Evolutionary conservation across 345 rosid genomes (phyloP), one percentile per base, ranked within the genome.

Genomic region (Streptanthus diversifolius): DNA sequence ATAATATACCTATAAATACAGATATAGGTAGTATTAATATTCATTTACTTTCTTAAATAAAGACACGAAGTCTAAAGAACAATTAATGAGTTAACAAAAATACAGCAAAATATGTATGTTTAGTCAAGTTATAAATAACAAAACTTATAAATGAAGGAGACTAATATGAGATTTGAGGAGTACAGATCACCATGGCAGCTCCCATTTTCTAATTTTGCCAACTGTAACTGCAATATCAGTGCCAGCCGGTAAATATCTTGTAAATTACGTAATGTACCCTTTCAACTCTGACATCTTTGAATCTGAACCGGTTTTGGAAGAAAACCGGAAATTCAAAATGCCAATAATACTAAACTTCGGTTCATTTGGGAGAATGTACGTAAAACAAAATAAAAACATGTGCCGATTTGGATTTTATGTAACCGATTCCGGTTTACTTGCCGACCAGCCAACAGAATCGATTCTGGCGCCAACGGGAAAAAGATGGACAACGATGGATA

Each of bases 401-500:
- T 33, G 4, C 24, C 9, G 9, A 7, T 36, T 44, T 35, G 41
- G 13, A 54, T 64, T 35, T 44, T 1, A 17, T 14, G 12, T 13
- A 36, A 47, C 30, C 14, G 14, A 36, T 36, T 7, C 35, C 56
- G 59, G 66, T 60, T 59, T 41, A 22, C 4, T 68, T 61, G 15
- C 14, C 18, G 24, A 49, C 21, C 45, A 68, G 33, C 22, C 5
- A 75, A 61, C 74, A 24, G 47, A 68, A 61, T 41, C 25, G 13
- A 65, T 75, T 75, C 17, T 52, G 74, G 73, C 73, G 54, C 63
- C 79, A 68, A 52, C 74, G 65, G 64, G 25, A 5, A 22, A 37
- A 15, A 19, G 44, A 5, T 60, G 8, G 48, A 52, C 55, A 48
- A 18, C 12, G 54, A 68, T 37, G 8, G 7, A 41, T 32, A 75